Evolutionary conservation across 208 protist species (phyloP).

Genomic region (Novymonas esmeraldas): DNA sequence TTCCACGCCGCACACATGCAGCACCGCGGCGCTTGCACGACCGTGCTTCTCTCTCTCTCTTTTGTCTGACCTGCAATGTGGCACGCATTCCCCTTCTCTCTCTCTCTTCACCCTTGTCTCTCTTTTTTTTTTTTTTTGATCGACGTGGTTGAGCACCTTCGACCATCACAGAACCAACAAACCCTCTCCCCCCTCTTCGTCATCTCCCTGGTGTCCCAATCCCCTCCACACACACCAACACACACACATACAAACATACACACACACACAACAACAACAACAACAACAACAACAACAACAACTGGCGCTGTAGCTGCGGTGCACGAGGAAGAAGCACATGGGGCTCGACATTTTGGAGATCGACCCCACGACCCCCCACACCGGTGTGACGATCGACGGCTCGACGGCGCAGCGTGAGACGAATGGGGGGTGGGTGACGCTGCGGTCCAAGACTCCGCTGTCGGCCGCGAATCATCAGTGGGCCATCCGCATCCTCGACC

Average conservation of each 20-base stretch:
- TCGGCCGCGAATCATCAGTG: slow-evolving; percentile 82
- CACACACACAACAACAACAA: not conserved
- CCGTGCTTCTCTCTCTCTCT: not conserved
- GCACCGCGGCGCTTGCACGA: slow-evolving; percentile 5
- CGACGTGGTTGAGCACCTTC: too few species aligned
- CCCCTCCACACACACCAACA: too few species aligned
- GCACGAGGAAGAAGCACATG: too few species aligned
- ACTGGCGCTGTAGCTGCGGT: too few species aligned
- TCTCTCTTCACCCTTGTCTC: not conserved
- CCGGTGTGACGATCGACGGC: slow-evolving; percentile 80
- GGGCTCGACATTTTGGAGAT: slow-evolving; percentile 84
- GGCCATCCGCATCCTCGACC: slow-evolving; percentile 86
- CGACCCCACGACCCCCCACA: slow-evolving; percentile 79
- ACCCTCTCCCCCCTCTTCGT: too few species aligned
- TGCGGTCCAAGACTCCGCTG: slow-evolving; percentile 73
- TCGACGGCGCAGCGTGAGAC: slow-evolving; percentile 75
- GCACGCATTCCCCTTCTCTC: not conserved
- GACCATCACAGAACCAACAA: too few species aligned
- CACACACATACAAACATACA: too few species aligned
- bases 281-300: not conserved
- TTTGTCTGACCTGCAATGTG: not conserved
- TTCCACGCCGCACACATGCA: not conserved
- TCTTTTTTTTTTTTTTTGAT: not conserved
- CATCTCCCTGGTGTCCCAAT: too few species aligned
- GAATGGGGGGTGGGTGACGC: slow-evolving; percentile 92